Conservation (phyloP, 352 stramenopile species). For the Globisporangium solare region DNA sequence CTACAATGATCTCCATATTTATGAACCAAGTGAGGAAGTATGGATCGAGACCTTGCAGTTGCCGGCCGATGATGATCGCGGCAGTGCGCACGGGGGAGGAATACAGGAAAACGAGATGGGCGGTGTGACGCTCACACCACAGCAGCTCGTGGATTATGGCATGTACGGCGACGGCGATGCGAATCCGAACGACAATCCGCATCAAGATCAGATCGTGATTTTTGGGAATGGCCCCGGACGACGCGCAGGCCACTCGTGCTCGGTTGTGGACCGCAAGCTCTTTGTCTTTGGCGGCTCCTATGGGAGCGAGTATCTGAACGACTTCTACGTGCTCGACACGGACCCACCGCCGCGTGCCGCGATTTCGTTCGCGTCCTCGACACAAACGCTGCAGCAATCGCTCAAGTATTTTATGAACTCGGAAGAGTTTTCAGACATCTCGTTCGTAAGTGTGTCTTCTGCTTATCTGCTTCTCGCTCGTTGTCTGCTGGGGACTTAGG, state of each 20-base stretch:
- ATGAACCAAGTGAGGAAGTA: conserved; percentile 11
- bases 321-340: conserved; percentile 94
- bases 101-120: conserved; percentile 7
- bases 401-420: conserved; percentile 90
- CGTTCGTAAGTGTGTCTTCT: conserved; percentile 63
- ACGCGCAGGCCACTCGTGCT: conserved; percentile 92
- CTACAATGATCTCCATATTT: conserved; percentile 93
- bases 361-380: conserved; percentile 76
- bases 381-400: conserved; percentile 58
- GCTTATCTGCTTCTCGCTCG: not conserved
- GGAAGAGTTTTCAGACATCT: conserved; percentile 94
- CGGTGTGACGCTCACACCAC: conserved; percentile 20
- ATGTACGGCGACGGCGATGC: conserved; percentile 28
- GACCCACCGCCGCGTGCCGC: conserved; percentile 84
- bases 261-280: conserved; percentile 90
- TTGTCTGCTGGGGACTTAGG: not conserved
- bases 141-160: conserved; percentile 20
- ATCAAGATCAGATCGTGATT: conserved; percentile 77
- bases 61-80: conserved; percentile 9
- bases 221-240: conserved; percentile 83
- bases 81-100: not conserved
- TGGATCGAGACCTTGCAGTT: conserved; percentile 18
- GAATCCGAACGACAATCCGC: conserved; percentile 65
- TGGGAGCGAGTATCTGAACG: conserved; percentile 91
- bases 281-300: conserved; percentile 93